phyloP scores from a whole-genome alignment of 2,329 filamentous ascomycete species.

The Aspergillus tanneri region DNA sequence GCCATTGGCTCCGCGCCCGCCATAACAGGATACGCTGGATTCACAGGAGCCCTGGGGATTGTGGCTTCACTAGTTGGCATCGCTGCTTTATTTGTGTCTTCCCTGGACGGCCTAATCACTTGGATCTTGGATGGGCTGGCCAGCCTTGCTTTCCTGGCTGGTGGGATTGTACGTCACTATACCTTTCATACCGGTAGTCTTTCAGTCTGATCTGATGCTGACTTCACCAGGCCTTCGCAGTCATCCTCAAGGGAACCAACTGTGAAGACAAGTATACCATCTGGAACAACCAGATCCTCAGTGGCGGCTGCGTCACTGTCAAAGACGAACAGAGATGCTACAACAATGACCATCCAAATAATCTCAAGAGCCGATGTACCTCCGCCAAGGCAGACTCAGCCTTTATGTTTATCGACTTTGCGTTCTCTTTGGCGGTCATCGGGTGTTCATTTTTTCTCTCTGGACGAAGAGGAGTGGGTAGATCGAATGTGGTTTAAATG shows the following conservation, averaged over 20 bases:
- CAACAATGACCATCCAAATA: neutral
- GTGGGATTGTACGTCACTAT: conserved; percentile 22
- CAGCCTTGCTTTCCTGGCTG: conserved; percentile 20
- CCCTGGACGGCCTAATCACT: conserved; percentile 16
- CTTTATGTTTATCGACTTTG: conserved; percentile 26
- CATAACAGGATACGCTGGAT: conserved; percentile 23
- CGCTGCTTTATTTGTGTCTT: conserved; percentile 12
- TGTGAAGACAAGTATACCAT: conserved; percentile 13
- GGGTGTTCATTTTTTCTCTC: conserved; percentile 4
- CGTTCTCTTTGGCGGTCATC: conserved; percentile 14
- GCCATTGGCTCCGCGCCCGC: conserved; percentile 16
- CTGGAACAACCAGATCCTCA: conserved; percentile 19
- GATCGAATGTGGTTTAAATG: neutral
- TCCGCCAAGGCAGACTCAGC: conserved; percentile 22
- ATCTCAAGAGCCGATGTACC: conserved; percentile 20
- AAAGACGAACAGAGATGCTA: conserved; percentile 1
- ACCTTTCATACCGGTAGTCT: neutral
- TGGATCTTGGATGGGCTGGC: conserved; percentile 24
- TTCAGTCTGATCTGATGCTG: neutral
- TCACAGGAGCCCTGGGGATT: conserved; percentile 23
- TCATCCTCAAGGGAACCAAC: conserved; percentile 17
- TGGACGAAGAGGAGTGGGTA: neutral
- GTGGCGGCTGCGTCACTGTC: conserved; percentile 18
- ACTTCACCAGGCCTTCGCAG: conserved; percentile 19
- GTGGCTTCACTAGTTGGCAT: conserved; percentile 20